Evolutionary conservation across 176 grass and related monocot genomes (phyloP).

Genomic region (Avena atlantica): DNA sequence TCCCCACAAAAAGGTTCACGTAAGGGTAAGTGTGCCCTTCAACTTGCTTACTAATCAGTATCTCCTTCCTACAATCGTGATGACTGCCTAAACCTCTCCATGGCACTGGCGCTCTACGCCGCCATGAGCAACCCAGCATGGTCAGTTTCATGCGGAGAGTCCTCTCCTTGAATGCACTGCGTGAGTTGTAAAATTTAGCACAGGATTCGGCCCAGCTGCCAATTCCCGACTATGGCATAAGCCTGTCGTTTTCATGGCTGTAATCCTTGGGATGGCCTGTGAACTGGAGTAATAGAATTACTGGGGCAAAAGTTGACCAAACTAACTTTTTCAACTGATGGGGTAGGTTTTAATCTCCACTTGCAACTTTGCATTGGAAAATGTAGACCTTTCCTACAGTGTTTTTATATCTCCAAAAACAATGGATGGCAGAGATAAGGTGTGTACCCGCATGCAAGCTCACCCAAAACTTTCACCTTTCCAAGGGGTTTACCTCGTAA

Average conservation of each 20-base stretch:
- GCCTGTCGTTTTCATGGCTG: not conserved
- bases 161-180: not conserved
- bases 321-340: not conserved
- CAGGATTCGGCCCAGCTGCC: not conserved
- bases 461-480: not conserved
- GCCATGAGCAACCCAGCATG: not conserved
- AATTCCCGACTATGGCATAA: not conserved
- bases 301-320: not conserved
- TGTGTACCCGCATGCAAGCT: not conserved
- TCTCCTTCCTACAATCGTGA: not conserved
- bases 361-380: constrained; percentile 7
- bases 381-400: not conserved
- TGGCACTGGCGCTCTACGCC: not conserved
- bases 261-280: not conserved
- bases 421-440: constrained; percentile 5
- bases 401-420: not conserved
- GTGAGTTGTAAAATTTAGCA: not conserved
- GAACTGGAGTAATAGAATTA: not conserved
- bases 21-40: not conserved
- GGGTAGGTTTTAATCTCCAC: not conserved
- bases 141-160: not conserved
- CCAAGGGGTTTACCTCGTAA: not conserved
- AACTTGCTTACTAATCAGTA: not conserved
- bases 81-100: not conserved
- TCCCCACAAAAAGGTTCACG: not conserved